A percentile compares a stretch with the other conserved stretches of the same genome.
phyloP scores from a whole-genome alignment of 139 green algal species.

The Astrephomene gubernaculifera region DNA sequence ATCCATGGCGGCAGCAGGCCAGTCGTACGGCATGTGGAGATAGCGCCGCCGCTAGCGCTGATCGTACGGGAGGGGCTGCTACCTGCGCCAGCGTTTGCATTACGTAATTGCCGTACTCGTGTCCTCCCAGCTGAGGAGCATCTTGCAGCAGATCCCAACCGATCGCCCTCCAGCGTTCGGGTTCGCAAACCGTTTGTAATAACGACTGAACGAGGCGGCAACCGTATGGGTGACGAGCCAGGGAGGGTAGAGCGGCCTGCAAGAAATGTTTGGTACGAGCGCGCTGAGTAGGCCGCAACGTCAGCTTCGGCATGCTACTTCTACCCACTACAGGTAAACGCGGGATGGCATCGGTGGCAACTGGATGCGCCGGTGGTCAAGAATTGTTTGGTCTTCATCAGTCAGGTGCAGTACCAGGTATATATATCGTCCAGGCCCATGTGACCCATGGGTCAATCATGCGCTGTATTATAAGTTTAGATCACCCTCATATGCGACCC shows the following conservation, averaged over 20 bases:
- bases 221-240: slow-evolving; percentile 36
- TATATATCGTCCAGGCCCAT: no score
- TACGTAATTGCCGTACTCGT: slow-evolving; percentile 47
- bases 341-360: no score
- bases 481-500: no score
- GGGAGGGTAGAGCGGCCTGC: slow-evolving; percentile 20
- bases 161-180: slow-evolving; percentile 5
- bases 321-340: no score
- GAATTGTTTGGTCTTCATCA: no score
- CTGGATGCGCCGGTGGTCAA: no score
- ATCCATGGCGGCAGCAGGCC: slow-evolving; percentile 38
- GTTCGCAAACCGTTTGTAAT: slow-evolving; percentile 15
- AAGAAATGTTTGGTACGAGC: no score
- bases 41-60: slow-evolving; percentile 3
- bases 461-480: no score
- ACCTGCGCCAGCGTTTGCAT: slow-evolving; percentile 42
- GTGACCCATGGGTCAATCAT: no score
- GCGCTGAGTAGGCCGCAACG: no score
- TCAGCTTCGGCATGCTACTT: no score
- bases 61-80: neutral
- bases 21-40: slow-evolving; percentile 15
- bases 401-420: no score
- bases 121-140: slow-evolving; percentile 20
- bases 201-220: slow-evolving; percentile 34
- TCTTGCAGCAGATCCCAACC: slow-evolving; percentile 29